These are phyloP conservation scores for Kwoniella sp. DNA, from an alignment of 768 basidiomycete genomes.

Conservation along the genomic window DNA sequence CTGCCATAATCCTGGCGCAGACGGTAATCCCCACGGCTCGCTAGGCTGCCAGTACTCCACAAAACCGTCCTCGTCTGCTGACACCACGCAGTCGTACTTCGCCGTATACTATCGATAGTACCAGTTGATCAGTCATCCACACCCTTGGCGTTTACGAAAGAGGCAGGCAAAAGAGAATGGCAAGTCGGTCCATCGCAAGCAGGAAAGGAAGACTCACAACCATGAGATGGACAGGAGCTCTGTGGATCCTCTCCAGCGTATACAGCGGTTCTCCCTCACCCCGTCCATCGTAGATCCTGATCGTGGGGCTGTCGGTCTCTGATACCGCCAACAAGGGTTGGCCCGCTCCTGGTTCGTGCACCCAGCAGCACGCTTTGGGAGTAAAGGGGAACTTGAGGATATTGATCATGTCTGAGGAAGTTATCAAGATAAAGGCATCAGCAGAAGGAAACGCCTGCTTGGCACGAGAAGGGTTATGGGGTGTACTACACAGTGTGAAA, in stretches of 20 bases:
- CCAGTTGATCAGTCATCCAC: background rate
- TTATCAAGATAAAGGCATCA: background rate
- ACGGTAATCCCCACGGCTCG: constrained; percentile 85
- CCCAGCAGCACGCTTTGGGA: constrained; percentile 92
- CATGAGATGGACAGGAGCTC: constrained; percentile 88
- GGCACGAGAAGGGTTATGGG: background rate
- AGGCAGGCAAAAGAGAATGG: too few species aligned
- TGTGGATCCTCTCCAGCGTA: constrained; percentile 75
- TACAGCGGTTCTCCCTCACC: constrained; percentile 78
- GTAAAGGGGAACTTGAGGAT: constrained; percentile 85
- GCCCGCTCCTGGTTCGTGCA: constrained; percentile 83
- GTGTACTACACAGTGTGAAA: too few species aligned
- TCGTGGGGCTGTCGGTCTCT: constrained; percentile 71
- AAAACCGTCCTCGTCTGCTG: constrained; percentile 91
- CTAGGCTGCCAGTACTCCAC: constrained; percentile 93
- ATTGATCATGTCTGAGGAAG: constrained; percentile 90
- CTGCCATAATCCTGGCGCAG: constrained; percentile 77
- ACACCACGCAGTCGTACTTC: constrained; percentile 84
- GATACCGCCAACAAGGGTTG: constrained; percentile 89
- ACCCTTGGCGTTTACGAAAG: background rate
- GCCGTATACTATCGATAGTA: constrained; percentile 73
- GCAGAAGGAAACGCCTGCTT: too few species aligned
- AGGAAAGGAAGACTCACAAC: constrained; percentile 62
- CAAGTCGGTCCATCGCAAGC: background rate
- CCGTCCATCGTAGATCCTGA: constrained; percentile 89